Evolutionary conservation across 805 yeast genomes (phyloP).

Genomic region (Teunomyces barrocoloradensis): DNA sequence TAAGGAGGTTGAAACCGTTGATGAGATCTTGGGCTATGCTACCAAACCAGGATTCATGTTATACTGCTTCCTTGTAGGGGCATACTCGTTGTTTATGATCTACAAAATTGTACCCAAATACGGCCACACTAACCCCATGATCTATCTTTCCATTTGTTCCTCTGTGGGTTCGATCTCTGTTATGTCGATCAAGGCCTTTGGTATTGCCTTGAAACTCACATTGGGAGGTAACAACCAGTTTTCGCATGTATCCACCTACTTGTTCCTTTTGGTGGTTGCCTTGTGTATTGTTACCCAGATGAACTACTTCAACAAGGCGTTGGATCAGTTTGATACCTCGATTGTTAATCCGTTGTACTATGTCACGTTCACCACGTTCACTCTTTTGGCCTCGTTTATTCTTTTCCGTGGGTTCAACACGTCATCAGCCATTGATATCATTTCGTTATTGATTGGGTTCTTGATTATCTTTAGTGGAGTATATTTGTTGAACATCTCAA

Average conservation of each 20-base stretch:
- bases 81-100: conserved; percentile 74
- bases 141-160: conserved; percentile 85
- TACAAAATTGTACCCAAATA: conserved; percentile 78
- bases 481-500: conserved; percentile 72
- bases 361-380: conserved; percentile 87
- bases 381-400: conserved; percentile 81
- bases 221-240: conserved; percentile 85
- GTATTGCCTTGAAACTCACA: conserved; percentile 84
- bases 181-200: conserved; percentile 90
- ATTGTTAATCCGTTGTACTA: conserved; percentile 89
- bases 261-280: conserved; percentile 73
- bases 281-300: conserved; percentile 85
- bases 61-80: conserved; percentile 60
- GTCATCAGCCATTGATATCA: conserved; percentile 71
- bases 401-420: conserved; percentile 86
- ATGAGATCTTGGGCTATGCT: conserved; percentile 81
- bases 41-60: conserved; percentile 71
- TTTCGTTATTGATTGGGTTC: conserved; percentile 81
- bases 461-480: conserved; percentile 86
- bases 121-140: conserved; percentile 81
- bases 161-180: conserved; percentile 88
- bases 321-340: conserved; percentile 90
- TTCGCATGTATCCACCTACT: conserved; percentile 77
- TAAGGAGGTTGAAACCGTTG: conserved; percentile 82
- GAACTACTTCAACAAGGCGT: conserved; percentile 91